A percentile compares a stretch with the other conserved stretches of the same genome.
These are phyloP conservation scores for Lumnitzera littorea DNA, from an alignment of 345 rosid genomes.

Conservation along the genomic window DNA sequence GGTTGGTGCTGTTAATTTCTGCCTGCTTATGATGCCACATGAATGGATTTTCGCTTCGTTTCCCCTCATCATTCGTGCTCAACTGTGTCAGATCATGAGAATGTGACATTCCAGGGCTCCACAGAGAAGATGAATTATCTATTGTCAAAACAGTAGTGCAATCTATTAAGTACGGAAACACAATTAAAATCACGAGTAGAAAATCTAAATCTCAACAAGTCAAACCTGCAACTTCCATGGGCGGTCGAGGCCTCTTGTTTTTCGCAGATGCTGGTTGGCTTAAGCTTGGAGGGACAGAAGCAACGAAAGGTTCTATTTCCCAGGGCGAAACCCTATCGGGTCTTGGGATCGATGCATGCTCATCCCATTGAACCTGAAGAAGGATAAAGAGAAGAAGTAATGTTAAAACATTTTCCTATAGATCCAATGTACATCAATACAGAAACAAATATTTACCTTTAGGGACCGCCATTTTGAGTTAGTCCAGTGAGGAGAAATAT, in stretches of 20 bases:
- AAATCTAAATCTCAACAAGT: slow-evolving; percentile 25
- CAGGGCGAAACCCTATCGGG: slow-evolving; percentile 90
- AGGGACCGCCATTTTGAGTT: slow-evolving; percentile 83
- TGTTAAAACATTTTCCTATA: neutral
- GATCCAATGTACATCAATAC: neutral
- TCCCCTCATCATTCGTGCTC: slow-evolving; percentile 35
- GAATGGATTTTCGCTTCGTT: slow-evolving; percentile 32
- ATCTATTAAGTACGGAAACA: too few relatives aligned
- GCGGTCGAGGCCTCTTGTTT: slow-evolving; percentile 71
- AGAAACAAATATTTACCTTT: slow-evolving; percentile 34
- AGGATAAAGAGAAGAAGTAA: neutral
- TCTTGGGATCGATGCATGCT: slow-evolving; percentile 66
- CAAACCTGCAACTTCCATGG: slow-evolving; percentile 27
- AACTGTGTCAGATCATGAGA: slow-evolving; percentile 43
- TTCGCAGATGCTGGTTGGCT: slow-evolving; percentile 38
- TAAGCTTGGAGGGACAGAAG: slow-evolving; percentile 35
- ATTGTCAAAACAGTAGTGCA: slow-evolving; percentile 5
- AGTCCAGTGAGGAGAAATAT: slow-evolving; percentile 70
- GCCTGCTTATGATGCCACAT: slow-evolving; percentile 41
- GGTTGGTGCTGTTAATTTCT: slow-evolving; percentile 29
- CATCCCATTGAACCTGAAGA: slow-evolving; percentile 91
- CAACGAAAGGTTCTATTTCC: slow-evolving; percentile 73
- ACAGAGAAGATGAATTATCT: slow-evolving; percentile 41
- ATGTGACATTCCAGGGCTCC: slow-evolving; percentile 48
- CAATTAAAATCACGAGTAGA: neutral